Conservation (phyloP, 352 stramenopile species). For the Phytopythium chamaehyphon region DNA sequence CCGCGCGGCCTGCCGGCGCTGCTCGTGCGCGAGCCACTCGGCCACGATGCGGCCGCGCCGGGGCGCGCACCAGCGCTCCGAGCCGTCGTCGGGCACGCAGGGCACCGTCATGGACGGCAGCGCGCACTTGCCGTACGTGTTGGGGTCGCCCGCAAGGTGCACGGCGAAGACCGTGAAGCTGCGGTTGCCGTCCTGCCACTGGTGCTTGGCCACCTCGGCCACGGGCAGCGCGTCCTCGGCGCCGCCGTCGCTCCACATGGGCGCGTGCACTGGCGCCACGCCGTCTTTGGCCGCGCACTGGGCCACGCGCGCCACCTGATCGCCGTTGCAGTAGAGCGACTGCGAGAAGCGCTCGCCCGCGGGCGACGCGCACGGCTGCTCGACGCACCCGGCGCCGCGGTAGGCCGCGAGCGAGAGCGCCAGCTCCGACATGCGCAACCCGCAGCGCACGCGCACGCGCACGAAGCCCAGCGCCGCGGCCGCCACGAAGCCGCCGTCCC, state of each 20-base stretch:
- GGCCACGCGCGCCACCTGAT: constrained; percentile 27
- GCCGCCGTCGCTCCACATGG: constrained; percentile 45
- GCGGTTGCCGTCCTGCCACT: constrained; percentile 18
- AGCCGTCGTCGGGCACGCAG: constrained; percentile 21
- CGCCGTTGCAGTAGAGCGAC: constrained; percentile 28
- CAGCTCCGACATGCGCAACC: constrained; percentile 38
- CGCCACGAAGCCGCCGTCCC: constrained; percentile 37
- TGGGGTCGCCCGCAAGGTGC: constrained; percentile 28
- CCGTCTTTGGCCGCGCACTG: constrained; percentile 23
- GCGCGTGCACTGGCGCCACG: constrained; percentile 25
- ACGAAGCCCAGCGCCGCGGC: constrained; percentile 22
- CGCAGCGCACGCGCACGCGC: constrained; percentile 33
- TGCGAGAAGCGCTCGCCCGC: constrained; percentile 29
- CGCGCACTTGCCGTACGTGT: constrained; percentile 38
- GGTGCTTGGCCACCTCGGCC: constrained; percentile 26
- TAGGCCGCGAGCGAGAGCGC: constrained; percentile 22
- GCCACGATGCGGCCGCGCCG: constrained; percentile 25
- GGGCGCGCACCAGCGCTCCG: constrained; percentile 22
- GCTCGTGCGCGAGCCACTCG: constrained; percentile 34
- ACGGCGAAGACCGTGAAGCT: constrained; percentile 34
- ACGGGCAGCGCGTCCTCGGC: constrained; percentile 30
- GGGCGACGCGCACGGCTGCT: constrained; percentile 27
- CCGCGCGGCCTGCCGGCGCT: neutral
- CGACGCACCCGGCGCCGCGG: constrained; percentile 20
- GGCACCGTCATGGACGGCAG: constrained; percentile 41